Base-by-base conservation (phyloP, 2,329 filamentous ascomycete genomes). In the Blastomyces gilchristii region DNA sequence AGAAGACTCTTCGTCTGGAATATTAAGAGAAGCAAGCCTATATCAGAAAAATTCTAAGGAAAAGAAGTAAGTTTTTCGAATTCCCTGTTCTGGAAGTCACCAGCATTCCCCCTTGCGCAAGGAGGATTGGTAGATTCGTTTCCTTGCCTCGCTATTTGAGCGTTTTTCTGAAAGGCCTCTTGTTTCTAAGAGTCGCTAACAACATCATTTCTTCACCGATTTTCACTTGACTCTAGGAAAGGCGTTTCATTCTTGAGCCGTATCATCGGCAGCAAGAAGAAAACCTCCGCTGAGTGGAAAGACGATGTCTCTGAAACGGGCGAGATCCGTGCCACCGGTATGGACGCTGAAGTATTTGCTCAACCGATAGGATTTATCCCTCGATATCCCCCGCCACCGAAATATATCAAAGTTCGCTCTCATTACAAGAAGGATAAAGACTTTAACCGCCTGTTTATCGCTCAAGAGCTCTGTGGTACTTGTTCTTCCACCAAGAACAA, bases 231-330 rank as follows among this genome's bases (percentile, higher is more conserved):
- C 25, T 28, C 18, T 70, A 96, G 89, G 75, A 97, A 96, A 78
- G 88, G 89, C 37, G 85, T 88, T 22, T 96, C 91, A 16, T 96
- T 99, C 73, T 83, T 99, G 37, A 95, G 91, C 74, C 89, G 91
- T 62, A 82, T 97, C 74, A 89, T 90, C 70, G 82, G 83, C 65
- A 83, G 82, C 65, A 91, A 91, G 78, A 95, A 88, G 76, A 91
- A 89, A 72, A 84, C 85, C 14, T 34, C 47, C 18, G 78, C 82
- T 37, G 81, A 83, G 45, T 67, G 72, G 52, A 74, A 77, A 63
- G 78, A 80, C 69, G 85, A 87, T 75, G 87, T 84, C 69, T 91
- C 88, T 1, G 90, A 92, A 69, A 74, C 85, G 57, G 87, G 86
- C 60, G 83, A 84, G 67, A 83, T 85, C 68, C 84, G 91, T 67